phyloP scores from a whole-genome alignment of 805 yeast genomes.

The Yarrowia sp. region DNA sequence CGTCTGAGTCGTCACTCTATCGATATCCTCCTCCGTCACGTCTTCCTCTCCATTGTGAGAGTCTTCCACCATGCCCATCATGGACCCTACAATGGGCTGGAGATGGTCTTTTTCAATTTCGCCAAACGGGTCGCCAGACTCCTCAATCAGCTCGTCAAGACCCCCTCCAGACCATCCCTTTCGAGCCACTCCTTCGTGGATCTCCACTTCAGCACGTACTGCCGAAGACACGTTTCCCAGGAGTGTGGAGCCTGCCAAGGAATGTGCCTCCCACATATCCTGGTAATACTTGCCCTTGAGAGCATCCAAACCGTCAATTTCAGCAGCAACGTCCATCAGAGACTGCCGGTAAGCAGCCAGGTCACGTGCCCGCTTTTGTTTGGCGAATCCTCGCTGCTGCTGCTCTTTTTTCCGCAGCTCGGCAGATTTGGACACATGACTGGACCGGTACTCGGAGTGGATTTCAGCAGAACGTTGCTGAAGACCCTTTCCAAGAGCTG shows the following conservation, averaged over 20 bases:
- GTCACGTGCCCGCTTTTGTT: conserved; percentile 57
- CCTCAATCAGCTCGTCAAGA: conserved; percentile 61
- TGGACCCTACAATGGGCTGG: conserved; percentile 21
- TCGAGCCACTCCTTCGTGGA: conserved; percentile 73
- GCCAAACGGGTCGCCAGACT: conserved; percentile 65
- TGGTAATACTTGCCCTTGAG: conserved; percentile 73
- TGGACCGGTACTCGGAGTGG: conserved; percentile 53
- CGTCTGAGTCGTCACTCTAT: conserved; percentile 3
- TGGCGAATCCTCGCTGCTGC: conserved; percentile 57
- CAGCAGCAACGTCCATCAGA: conserved; percentile 63
- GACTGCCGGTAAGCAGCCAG: conserved; percentile 65
- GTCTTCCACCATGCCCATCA: conserved; percentile 3
- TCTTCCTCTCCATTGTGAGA: not conserved
- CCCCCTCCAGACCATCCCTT: conserved; percentile 92
- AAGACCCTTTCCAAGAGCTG: conserved; percentile 47
- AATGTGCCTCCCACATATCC: conserved; percentile 59
- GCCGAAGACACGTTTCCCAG: conserved; percentile 58
- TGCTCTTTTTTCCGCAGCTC: conserved; percentile 59
- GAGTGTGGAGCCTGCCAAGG: conserved; percentile 56
- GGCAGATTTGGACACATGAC: conserved; percentile 52
- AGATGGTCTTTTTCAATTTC: conserved; percentile 34
- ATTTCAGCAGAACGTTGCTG: conserved; percentile 45
- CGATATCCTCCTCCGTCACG: conserved; percentile 14
- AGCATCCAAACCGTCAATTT: conserved; percentile 74
- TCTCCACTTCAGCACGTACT: conserved; percentile 76